Base-by-base conservation (phyloP, 352 stramenopile genomes). In the Pythium insidiosum region DNA sequence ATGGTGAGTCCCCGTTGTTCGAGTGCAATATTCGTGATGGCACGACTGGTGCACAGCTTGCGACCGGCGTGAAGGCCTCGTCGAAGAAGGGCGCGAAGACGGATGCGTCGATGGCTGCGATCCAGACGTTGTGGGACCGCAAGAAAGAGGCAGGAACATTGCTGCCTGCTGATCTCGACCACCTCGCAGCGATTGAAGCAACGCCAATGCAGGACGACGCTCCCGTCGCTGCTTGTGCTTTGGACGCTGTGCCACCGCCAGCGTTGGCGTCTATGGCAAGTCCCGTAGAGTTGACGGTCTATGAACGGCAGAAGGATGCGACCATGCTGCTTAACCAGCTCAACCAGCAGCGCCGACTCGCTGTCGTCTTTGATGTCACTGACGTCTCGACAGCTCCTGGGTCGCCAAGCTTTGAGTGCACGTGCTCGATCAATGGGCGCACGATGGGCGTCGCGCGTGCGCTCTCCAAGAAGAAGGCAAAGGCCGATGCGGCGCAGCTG, bases 381-480 rank as follows among this genome's bases (percentile, higher is more conserved):
- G 70, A 88, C 31, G 40, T 86, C 7, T 61, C 62, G 21, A 61
- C 67, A 12, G 61, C 60, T 15, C 61, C 59, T 13, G 53, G 63
- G 3, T 33, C 51, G 1, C 63, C 72, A 0, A 52, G 70, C 24
- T 89, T 87, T 37, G 54, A 70, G 38, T 87, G 68, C 49, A 67
- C 51, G 0, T 72, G 58, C 5, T 56, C 61, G 19, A 38, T 89
- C 28, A 84, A 84, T 10, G 68, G 58, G 12, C 50, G 75, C 24
- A 10, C 57, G 15, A 47, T 79, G 5, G 60, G 43, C 19, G 43
- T 51, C 12, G 58, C 58, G 0, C 63, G 49, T 5, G 77, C 65
- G 2, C 55, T 87, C 1, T 65, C 74, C 30, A 95, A 95, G 52
- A 88, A 92, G 61, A 97, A 96, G 51, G 77, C 87, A 13, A 68